Conservation (phyloP, 768 basidiomycete genomes). For the Lactarius pseudohatsudake region DNA sequence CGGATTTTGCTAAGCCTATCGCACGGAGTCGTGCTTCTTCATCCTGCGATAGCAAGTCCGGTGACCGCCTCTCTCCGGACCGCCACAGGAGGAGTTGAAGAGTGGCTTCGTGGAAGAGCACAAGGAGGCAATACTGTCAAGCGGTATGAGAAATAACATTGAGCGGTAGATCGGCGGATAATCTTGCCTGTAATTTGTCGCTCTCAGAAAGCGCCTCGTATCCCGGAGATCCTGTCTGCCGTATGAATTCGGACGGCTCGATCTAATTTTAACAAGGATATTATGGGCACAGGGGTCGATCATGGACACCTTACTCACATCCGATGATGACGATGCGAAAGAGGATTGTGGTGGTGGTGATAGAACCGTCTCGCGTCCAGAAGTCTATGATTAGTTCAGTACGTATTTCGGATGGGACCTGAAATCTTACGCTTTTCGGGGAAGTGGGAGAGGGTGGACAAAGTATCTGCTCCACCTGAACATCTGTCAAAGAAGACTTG, state of each 20-base stretch:
- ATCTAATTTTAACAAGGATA: conserved; percentile 9
- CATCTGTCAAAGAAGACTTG: conserved; percentile 17
- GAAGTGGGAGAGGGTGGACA: background rate
- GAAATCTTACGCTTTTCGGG: conserved; percentile 11
- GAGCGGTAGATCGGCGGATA: background rate
- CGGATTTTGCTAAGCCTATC: conserved; percentile 46
- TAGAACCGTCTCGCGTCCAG: conserved; percentile 2
- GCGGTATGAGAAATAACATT: background rate
- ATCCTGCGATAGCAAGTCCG: conserved; percentile 47
- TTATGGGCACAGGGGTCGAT: background rate
- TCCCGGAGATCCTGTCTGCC: conserved; percentile 20
- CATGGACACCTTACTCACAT: conserved; percentile 14
- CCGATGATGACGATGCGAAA: conserved; percentile 1
- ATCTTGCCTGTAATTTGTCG: conserved; percentile 28
- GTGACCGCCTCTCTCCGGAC: conserved; percentile 52
- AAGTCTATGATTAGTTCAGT: conserved; percentile 2
- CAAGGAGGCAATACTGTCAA: conserved; percentile 66
- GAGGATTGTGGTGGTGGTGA: background rate
- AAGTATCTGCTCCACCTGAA: conserved; percentile 10
- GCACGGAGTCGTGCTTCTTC: conserved; percentile 59
- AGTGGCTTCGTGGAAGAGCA: conserved; percentile 70
- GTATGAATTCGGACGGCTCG: conserved; percentile 9
- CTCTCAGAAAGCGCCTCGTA: conserved; percentile 28
- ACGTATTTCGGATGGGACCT: background rate
- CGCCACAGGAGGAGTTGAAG: conserved; percentile 77